Evolutionary conservation across 2,329 filamentous ascomycete species (phyloP).

Genomic region (Aspergillus sp.): DNA sequence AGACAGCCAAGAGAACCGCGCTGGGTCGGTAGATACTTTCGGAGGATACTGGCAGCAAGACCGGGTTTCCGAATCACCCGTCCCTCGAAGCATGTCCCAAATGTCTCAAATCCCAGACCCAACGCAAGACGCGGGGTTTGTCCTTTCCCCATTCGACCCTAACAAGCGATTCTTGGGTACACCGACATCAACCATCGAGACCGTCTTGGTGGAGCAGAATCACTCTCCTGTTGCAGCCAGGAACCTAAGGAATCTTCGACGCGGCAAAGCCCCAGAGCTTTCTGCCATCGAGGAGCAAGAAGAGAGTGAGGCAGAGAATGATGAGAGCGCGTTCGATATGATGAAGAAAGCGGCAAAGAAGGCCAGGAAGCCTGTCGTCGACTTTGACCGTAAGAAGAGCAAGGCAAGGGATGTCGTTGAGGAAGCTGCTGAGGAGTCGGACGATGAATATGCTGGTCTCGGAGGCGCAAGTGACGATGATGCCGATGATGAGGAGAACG

Average conservation of each 20-base stretch:
- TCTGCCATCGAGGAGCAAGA: slow-evolving; percentile 53
- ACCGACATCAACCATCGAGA: slow-evolving; percentile 72
- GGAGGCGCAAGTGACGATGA: slow-evolving; percentile 90
- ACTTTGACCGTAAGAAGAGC: slow-evolving; percentile 84
- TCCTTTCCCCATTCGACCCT: slow-evolving; percentile 72
- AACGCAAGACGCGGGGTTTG: slow-evolving; percentile 81
- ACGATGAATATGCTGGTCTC: slow-evolving; percentile 95
- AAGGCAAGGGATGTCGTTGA: slow-evolving; percentile 85
- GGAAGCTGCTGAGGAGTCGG: slow-evolving; percentile 94
- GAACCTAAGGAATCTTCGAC: slow-evolving; percentile 60
- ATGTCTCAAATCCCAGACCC: slow-evolving; percentile 72
- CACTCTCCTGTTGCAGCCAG: slow-evolving; percentile 70
- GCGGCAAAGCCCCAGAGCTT: slow-evolving; percentile 48
- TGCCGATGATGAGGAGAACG: slow-evolving; percentile 73
- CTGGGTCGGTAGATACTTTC: slow-evolving; percentile 52
- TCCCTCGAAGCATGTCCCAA: slow-evolving; percentile 58
- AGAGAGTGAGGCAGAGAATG: slow-evolving; percentile 42
- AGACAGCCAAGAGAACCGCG: slow-evolving; percentile 58
- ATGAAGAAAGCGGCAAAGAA: slow-evolving; percentile 68
- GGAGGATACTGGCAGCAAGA: slow-evolving; percentile 39
- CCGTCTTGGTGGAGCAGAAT: slow-evolving; percentile 58
- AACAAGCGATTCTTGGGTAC: slow-evolving; percentile 66
- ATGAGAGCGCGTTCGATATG: slow-evolving; percentile 66
- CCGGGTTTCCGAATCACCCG: slow-evolving; percentile 43
- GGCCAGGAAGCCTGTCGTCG: slow-evolving; percentile 59